Percentiles rank a stretch among this genome's conserved stretches.
Conservation (phyloP, 208 protist species). For the Wallacemonas sp. region DNA sequence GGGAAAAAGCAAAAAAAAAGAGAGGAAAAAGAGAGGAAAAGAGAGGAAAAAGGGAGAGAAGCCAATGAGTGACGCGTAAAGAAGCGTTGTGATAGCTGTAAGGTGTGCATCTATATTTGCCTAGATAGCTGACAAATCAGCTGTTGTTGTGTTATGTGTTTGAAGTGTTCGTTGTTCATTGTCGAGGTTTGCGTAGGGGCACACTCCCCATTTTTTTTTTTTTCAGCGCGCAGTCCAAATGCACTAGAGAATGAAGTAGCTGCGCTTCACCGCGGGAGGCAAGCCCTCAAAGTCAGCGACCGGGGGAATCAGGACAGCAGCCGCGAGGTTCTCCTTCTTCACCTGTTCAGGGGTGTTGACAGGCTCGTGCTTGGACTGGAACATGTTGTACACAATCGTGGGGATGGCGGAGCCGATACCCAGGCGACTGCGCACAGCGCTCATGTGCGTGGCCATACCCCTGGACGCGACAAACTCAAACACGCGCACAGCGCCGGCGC, state of each 20-base stretch:
- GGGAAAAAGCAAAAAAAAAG: too few species aligned
- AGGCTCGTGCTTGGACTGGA: constrained; percentile 42
- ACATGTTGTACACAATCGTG: constrained; percentile 63
- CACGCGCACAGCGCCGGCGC: constrained; percentile 40
- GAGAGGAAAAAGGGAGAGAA: too few species aligned
- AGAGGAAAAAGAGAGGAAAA: too few species aligned
- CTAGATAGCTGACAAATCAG: too few species aligned
- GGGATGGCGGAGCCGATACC: constrained; percentile 41
- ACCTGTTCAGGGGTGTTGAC: constrained; percentile 34
- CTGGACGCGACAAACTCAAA: constrained; percentile 62
- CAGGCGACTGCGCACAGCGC: constrained; percentile 50
- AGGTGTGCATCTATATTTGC: too few species aligned
- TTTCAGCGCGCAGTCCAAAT: too few species aligned
- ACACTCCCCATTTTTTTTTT: too few species aligned
- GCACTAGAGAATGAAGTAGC: constrained; percentile 12
- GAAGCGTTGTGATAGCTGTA: too few species aligned
- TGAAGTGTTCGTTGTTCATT: too few species aligned
- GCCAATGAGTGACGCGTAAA: too few species aligned
- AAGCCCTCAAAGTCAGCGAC: constrained; percentile 59
- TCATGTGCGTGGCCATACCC: constrained; percentile 82
- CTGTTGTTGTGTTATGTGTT: too few species aligned
- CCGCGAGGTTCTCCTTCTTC: constrained; percentile 37
- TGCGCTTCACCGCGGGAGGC: constrained; percentile 19
- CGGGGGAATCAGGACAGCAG: constrained; percentile 52
- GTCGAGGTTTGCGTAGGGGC: too few species aligned